Evolutionary conservation across 768 basidiomycete genomes (phyloP).

Genomic region (Tricholoma hemisulphureum): DNA sequence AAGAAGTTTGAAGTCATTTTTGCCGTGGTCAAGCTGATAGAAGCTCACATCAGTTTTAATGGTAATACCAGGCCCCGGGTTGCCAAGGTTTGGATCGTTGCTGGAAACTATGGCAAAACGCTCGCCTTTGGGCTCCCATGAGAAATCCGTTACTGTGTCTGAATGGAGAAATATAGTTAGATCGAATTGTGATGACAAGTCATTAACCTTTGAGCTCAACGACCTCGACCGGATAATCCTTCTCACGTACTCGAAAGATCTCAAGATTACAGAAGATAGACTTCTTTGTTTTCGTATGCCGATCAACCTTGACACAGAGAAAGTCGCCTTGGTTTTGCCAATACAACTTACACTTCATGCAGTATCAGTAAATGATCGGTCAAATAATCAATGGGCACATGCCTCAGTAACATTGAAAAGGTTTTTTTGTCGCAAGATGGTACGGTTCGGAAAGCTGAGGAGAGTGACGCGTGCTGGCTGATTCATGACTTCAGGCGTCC

Average conservation of each 20-base stretch:
- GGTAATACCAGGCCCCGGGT: constrained; percentile 86
- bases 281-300: constrained; percentile 98
- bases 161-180: constrained; percentile 12
- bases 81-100: constrained; percentile 89
- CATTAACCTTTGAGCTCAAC: constrained; percentile 88
- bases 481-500: constrained; percentile 96
- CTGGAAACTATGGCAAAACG: constrained; percentile 95
- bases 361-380: constrained; percentile 4
- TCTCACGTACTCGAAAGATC: constrained; percentile 96
- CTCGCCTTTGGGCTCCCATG: constrained; percentile 98
- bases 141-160: constrained; percentile 95
- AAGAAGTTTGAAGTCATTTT: constrained; percentile 92
- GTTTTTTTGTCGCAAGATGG: constrained; percentile 89
- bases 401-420: constrained; percentile 98
- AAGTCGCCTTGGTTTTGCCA: constrained; percentile 99
- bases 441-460: constrained; percentile 82
- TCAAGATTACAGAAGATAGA: constrained; percentile 98
- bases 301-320: constrained; percentile 98
- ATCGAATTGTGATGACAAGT: neutral
- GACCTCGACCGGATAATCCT: constrained; percentile 96
- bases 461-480: constrained; percentile 97
- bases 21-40: constrained; percentile 88
- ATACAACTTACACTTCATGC: constrained; percentile 83
- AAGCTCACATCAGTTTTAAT: constrained; percentile 96
- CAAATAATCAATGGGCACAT: constrained; percentile 25